Percentiles rank a stretch among this genome's conserved stretches.
Evolutionary conservation across 306 rosid genomes (phyloP).

Genomic region (Glycine tomentella): DNA sequence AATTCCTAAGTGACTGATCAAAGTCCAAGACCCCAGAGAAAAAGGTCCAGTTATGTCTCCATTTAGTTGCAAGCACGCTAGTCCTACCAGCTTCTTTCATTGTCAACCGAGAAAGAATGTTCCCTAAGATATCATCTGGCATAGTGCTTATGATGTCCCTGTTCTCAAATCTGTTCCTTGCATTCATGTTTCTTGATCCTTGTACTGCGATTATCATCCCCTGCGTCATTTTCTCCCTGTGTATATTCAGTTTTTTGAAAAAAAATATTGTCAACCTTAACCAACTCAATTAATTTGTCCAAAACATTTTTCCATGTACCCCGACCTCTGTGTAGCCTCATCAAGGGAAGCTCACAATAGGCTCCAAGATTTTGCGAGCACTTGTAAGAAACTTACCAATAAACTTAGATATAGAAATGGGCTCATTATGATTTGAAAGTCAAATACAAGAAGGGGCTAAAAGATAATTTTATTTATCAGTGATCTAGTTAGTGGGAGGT

Average conservation of each 20-base stretch:
- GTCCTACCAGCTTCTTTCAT: conserved; percentile 36
- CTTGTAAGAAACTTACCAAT: too few species aligned
- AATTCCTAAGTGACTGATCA: conserved; percentile 2
- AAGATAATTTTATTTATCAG: too few species aligned
- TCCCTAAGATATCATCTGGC: conserved; percentile 26
- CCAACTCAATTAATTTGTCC: neutral
- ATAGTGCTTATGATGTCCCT: conserved; percentile 20
- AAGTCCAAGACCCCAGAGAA: conserved; percentile 24
- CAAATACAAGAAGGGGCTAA: too few species aligned
- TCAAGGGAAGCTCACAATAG: too few species aligned
- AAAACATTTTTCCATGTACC: neutral
- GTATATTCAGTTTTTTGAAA: too few species aligned
- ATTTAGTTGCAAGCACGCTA: conserved; percentile 15
- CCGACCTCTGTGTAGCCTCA: neutral
- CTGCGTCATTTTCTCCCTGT: conserved; percentile 2
- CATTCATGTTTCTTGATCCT: neutral
- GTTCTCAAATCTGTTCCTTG: neutral
- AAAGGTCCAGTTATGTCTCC: conserved; percentile 29
- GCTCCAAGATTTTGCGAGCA: too few species aligned
- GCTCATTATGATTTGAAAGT: too few species aligned
- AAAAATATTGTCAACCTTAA: neutral
- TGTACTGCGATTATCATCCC: neutral
- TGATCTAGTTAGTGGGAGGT: too few species aligned
- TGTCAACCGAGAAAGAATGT: conserved; percentile 8
- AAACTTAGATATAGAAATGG: too few species aligned